Base-by-base conservation (phyloP, 1,139 yeast genomes). In the Entelexis sorbosivorans region DNA sequence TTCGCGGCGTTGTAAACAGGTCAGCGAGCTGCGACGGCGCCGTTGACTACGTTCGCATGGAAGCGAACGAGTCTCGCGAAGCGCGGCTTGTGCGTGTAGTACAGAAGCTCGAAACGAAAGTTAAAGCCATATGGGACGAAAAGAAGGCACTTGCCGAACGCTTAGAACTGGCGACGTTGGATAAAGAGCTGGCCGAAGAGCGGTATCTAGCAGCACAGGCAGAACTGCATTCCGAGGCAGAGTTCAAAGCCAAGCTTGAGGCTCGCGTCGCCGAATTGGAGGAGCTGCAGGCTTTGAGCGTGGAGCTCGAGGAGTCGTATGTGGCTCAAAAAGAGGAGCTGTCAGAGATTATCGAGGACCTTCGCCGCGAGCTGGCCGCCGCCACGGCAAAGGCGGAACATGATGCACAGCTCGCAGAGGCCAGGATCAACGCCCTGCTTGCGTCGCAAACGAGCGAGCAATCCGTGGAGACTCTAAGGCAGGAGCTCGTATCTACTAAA, bases 231-330 rank as follows among this genome's bases (percentile, higher is more conserved):
- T 17, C 17, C 24, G 49, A 38, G 63, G 66, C 66, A 60, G 58
- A 72, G 5, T 72, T 71, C 10, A 61, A 62, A 17, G 65, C 80
- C 51, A 11, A 71, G 77, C 0, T 68, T 82, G 29, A 31, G 10
- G 36, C 36, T 2, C 26, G 45, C 5, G 19, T 42, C 1, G 70
- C 70, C 5, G 88, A 84, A 54, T 68, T 82, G 38, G 80, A 76
- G 48, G 80, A 79, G 51, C 63, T 83, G 22, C 78, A 76, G 54
- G 78, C 74, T 43, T 65, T 84, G 17, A 82, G 79, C 53, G 75
- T 71, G 50, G 81, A 81, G 56, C 67, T 85, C n/a, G 91, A 83
- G 54, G 52, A 52, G 28, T 45, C 56, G 11, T 48, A 48, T 39
- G 26, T 38, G n/a, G 50, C 40, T 14, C 55, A 47, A 36, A 50